Evolutionary conservation across 257 asterid species (phyloP).

Genomic region (Nicotiana knightiana): DNA sequence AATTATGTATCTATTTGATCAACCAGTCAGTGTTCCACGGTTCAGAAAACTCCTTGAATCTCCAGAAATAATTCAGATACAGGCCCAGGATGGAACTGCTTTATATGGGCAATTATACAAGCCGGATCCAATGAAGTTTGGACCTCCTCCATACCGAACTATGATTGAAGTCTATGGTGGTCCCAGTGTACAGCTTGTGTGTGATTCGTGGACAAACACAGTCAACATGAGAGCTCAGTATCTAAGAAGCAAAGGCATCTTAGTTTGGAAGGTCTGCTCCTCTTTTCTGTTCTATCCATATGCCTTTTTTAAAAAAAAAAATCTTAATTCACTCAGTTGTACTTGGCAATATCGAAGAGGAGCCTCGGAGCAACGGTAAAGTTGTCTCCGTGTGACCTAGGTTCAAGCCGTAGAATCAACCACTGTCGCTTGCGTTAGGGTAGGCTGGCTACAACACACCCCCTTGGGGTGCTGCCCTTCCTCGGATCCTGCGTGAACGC

Average conservation of each 20-base stretch:
- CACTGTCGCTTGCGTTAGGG: no score
- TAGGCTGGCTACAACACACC: no score
- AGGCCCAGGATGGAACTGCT: constrained; percentile 66
- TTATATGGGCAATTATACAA: constrained; percentile 75
- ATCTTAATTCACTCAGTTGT: not conserved
- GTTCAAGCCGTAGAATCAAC: no score
- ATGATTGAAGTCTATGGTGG: constrained; percentile 97
- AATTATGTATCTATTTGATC: constrained; percentile 55
- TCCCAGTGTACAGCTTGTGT: constrained; percentile 75
- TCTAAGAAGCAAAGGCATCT: constrained; percentile 74
- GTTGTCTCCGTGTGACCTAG: no score
- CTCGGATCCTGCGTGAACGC: no score
- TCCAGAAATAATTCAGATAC: constrained; percentile 58
- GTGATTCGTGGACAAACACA: constrained; percentile 78
- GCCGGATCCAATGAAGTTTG: constrained; percentile 66
- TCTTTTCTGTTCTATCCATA: not conserved
- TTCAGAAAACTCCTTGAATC: constrained; percentile 55
- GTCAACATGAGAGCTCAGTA: constrained; percentile 96
- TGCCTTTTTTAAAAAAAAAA: not conserved
- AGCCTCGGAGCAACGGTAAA: no score
- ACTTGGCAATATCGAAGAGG: not conserved
- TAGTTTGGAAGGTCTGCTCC: constrained; percentile 84
- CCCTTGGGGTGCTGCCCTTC: no score
- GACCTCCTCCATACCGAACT: constrained; percentile 90
- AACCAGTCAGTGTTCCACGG: constrained; percentile 38